Conservation (phyloP, 2,329 filamentous ascomycete species). For the Sordariomycetes sp. region DNA sequence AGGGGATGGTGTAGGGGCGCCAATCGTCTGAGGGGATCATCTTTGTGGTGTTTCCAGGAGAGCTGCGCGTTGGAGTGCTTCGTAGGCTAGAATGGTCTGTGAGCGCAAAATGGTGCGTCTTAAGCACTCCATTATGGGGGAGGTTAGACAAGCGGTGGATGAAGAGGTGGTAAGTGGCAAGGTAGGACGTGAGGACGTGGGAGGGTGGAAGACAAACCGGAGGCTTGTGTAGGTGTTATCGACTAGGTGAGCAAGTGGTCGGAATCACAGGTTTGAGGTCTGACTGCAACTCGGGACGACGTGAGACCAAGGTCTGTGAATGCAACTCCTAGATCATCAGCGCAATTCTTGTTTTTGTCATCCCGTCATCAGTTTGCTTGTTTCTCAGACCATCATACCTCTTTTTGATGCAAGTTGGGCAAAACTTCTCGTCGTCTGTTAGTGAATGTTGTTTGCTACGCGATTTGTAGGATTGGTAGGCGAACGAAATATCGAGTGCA, state of each 20-base stretch:
- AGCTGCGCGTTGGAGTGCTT: neutral
- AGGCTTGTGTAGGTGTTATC: neutral
- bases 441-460: too few species aligned
- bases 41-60: neutral
- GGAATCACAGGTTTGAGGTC: neutral
- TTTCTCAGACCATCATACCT: too few species aligned
- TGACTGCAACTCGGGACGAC: too few species aligned
- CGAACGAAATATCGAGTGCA: too few species aligned
- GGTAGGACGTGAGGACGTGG: too few species aligned
- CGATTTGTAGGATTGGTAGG: too few species aligned
- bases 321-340: too few species aligned
- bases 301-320: too few species aligned
- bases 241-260: neutral
- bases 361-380: too few species aligned
- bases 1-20: conserved; percentile 8
- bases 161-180: neutral
- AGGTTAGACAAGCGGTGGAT: neutral
- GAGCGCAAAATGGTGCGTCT: neutral
- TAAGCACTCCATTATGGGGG: neutral
- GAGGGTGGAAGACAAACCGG: neutral
- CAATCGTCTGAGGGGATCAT: conserved; percentile 2
- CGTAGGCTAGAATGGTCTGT: neutral
- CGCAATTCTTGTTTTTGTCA: too few species aligned
- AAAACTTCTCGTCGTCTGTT: too few species aligned
- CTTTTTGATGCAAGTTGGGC: too few species aligned